Percentiles rank a stretch among this genome's conserved stretches.
Conservation (phyloP, 805 yeast species). For the Jamesozyma hellenica region DNA sequence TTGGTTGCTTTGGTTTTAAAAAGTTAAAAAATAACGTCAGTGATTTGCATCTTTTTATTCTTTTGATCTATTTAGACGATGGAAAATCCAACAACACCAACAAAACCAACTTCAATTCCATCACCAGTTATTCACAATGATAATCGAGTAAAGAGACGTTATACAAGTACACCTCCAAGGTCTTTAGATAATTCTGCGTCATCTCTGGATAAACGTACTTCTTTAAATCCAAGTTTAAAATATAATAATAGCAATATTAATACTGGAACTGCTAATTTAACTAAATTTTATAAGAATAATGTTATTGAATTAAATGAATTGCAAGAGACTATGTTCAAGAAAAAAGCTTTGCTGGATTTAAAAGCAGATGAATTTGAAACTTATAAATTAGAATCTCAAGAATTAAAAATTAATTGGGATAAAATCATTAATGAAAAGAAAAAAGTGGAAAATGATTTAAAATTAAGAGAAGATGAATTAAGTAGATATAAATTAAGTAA, state of each 20-base stretch:
- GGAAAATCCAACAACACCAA: slow-evolving; percentile 5
- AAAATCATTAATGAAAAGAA: slow-evolving; percentile 22
- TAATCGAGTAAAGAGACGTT: slow-evolving; percentile 5
- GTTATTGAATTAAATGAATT: slow-evolving; percentile 23
- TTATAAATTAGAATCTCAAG: slow-evolving; percentile 13
- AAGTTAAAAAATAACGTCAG: no score
- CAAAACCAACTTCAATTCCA: slow-evolving; percentile 2
- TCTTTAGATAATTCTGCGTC: not conserved
- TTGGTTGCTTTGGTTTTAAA: no score
- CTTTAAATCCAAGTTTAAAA: not conserved
- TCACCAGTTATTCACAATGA: not conserved
- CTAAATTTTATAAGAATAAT: slow-evolving; percentile 26
- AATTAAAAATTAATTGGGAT: slow-evolving; percentile 20
- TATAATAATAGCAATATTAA: not conserved
- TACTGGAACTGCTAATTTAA: slow-evolving; percentile 11
- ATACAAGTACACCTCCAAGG: slow-evolving; percentile 8
- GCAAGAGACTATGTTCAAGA: slow-evolving; percentile 20
- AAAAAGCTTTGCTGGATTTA: slow-evolving; percentile 19
- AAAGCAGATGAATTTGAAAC: slow-evolving; percentile 17
- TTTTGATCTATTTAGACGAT: not conserved
- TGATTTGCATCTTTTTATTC: no score
- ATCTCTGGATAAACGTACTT: not conserved
- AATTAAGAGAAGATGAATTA: slow-evolving; percentile 27
- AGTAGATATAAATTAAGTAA: slow-evolving; percentile 24
- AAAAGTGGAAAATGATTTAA: slow-evolving; percentile 20